These are phyloP conservation scores for Scenedesmus sp. DNA, from an alignment of 163 green algal species.

Conservation along the genomic window DNA sequence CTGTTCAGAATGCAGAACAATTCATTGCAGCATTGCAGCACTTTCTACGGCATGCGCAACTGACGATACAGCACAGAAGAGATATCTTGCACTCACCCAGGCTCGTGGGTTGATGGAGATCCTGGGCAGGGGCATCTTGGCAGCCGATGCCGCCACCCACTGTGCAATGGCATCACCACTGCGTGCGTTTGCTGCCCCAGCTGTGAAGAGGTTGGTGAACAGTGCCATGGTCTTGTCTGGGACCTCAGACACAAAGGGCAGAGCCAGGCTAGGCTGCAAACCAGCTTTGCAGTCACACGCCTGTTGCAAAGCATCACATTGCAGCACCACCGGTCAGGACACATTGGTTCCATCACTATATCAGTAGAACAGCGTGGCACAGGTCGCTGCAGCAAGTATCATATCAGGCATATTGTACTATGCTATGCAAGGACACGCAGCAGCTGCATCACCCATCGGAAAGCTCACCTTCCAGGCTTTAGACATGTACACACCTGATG, in stretches of 20 bases:
- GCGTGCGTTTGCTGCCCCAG: not conserved
- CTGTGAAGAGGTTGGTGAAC: not conserved
- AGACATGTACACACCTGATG: not conserved
- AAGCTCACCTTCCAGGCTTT: not conserved
- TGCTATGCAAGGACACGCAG: not conserved
- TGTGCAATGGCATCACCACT: not conserved
- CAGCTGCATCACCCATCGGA: not conserved
- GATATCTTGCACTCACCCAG: not conserved
- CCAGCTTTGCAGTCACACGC: not conserved
- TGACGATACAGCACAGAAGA: not conserved
- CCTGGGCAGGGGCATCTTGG: not conserved
- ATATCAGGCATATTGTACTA: not conserved
- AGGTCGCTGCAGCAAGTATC: not conserved
- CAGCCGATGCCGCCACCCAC: not conserved
- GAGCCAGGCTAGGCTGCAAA: not conserved
- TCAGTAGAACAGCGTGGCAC: not conserved
- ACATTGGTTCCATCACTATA: not conserved
- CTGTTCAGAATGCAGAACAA: too few relatives aligned
- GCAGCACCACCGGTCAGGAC: not conserved
- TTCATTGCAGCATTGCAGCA: not conserved
- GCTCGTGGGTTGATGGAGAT: not conserved
- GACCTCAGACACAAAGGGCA: not conserved
- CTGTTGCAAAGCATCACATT: not conserved
- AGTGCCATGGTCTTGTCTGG: not conserved
- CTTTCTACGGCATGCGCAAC: not conserved